Evolutionary conservation across 179 eudicot species (phyloP).

Genomic region (Nepenthes alata): DNA sequence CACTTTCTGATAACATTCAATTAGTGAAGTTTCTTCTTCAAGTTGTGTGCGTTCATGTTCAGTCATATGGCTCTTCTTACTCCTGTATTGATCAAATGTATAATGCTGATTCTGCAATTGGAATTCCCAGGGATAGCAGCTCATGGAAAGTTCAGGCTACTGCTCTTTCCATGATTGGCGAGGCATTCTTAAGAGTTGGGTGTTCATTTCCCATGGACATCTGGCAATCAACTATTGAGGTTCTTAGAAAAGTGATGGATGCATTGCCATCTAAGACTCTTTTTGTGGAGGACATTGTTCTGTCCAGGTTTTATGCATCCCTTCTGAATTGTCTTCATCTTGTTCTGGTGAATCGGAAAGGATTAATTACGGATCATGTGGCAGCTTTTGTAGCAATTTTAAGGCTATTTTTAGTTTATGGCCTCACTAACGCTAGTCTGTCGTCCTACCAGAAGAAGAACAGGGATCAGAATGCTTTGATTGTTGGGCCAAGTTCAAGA

Average conservation of each 20-base stretch:
- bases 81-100: constrained; percentile 21
- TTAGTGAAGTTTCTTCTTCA: constrained; percentile 54
- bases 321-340: constrained; percentile 78
- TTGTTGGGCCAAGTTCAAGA: constrained; percentile 10
- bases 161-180: constrained; percentile 64
- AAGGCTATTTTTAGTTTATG: constrained; percentile 63
- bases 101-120: constrained; percentile 19
- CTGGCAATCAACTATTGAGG: constrained; percentile 70
- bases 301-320: constrained; percentile 66
- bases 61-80: constrained; percentile 25
- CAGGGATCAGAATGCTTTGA: constrained; percentile 25
- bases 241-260: constrained; percentile 69
- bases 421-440: constrained; percentile 32
- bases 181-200: constrained; percentile 57
- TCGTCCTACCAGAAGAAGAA: constrained; percentile 11
- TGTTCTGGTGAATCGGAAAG: constrained; percentile 67
- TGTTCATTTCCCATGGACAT: constrained; percentile 42
- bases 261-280: constrained; percentile 38
- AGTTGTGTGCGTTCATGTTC: constrained; percentile 40
- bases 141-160: constrained; percentile 58
- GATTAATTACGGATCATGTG: constrained; percentile 66
- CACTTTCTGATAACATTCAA: constrained; percentile 33
- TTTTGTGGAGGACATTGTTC: constrained; percentile 42
- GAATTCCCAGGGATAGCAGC: constrained; percentile 17
- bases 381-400: constrained; percentile 73